Base-by-base conservation (phyloP, 495 filamentous ascomycete genomes). In the Pseudotulostoma volvatum region DNA sequence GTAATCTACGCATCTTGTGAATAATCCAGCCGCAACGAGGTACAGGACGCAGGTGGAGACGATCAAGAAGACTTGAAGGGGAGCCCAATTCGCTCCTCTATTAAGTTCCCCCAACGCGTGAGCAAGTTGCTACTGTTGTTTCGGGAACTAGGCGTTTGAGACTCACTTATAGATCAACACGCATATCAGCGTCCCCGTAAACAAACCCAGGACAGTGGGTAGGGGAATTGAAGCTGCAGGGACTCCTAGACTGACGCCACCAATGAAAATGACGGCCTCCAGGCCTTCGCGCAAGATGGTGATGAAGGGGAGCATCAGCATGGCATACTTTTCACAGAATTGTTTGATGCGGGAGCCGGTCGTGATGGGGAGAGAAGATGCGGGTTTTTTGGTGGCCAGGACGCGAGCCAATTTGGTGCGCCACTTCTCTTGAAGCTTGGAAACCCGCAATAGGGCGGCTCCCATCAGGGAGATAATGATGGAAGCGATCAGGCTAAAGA, bases 391-490 rank as follows among this genome's bases (percentile, higher is more conserved):
- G 7, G 61, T 51, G 44, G 77, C 78, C 15, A 87, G 55, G 0
- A 74, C 66, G 42, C 68, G 67, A 11, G 73, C 69, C n/a, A 93
- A 66, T 68, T 85, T 86, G 39, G 77, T 57, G 9, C 73, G 72
- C 84, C 84, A 93, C 53, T 86, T 85, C 33, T 83, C 80, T 52
- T 85, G 79, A 51, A 87, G 70, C 58, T 87, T 88, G 35, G 74
- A 78, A 31, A 93, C 73, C n/a, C 84, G 71, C 5, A 93, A 63
- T 16, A 90, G 68, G 7, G 81, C 81, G 8, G 74, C 75, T 18
- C 84, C 84, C 53, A 90, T 76, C 36, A 84, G 48, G 23, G 78
- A 76, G 51, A 93, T 87, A 53, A 93, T 81, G 35, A 87, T 34
- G 9, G 72, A 66, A 1, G 84, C 79, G 25, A 88, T 39, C 21